Evolutionary conservation across 2,329 filamentous ascomycete genomes (phyloP), one percentile per base, ranked within the genome.

Genomic region (Xylaria sp.): DNA sequence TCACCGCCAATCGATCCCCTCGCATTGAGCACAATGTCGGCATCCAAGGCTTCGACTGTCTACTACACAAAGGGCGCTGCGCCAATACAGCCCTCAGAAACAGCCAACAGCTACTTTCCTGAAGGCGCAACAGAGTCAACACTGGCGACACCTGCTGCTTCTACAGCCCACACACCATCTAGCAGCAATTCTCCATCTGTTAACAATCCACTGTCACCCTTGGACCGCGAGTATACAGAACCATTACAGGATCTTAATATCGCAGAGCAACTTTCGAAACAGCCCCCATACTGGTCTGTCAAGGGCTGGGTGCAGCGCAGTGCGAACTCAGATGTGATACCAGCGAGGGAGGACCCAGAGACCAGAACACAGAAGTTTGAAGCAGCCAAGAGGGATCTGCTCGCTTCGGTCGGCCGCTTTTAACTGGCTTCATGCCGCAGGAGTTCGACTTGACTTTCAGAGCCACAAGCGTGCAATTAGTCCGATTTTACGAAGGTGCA

Each of bases 351-450:
- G 21, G 75, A 78, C 66, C 76, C 78, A 54, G 81, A 81, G 54
- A 76, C 78, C 66, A 78, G 80, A 47, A 77, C 77, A 18, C 77
- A 76, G 67, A 81, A 83, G 54, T 79, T 87, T 47, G 84, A 84
- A 61, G 80, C 81, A 42, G 81, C 80, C 32, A 88, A 88, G 81
- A 78, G 75, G 68, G 80, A 85, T 40, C 78, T 88, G 18, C 80
- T 84, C 18, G 79, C 79, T 27, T 71, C 75, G 18, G 74, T 70
- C 44, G 72, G 74, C 9, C 73, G 73, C 18, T 50, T 72, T 51
- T 78, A 54, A 74, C 51, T 40, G 32, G 32, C 60, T 62, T n/a
- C 10, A 16, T 9, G 3, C 35, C 16, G 27, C 21, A 27, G 5
- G 29, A 5, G 59, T 12, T 51, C 12, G 40, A 27, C 35, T 42